Evolutionary conservation across 768 basidiomycete species (phyloP), one percentile per base, ranked within the genome.

Genomic region (Lyophyllum atratum): DNA sequence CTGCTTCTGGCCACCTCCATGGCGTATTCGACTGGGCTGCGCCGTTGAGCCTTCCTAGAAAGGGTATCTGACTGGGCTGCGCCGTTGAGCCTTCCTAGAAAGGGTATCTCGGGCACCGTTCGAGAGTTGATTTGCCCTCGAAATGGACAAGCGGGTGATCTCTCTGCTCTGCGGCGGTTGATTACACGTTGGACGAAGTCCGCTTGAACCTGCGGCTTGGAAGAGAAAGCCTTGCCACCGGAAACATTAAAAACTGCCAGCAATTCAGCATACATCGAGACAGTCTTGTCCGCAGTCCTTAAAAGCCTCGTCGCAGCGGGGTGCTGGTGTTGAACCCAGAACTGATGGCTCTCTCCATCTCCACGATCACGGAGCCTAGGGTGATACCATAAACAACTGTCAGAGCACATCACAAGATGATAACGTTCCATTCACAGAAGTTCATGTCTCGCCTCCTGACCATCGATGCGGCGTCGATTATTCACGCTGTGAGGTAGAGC

Each of bases 221-320:
- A 79, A 58, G 80, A 76, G 48, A 81, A 80, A 43, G 78, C 75
- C 75, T 72, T 74, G 71, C 79, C 72, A 65, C 78, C 70, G 50
- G 79, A 81, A 54, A 79, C 63, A 60, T 70, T 83, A 68, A 79
- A 81, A 55, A 84, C 85, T 26, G 78, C 79, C 59, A 84, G 79
- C 84, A 84, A 85, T 70, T 84, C 81, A 2, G 84, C 82, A 61
- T 85, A 82, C 81, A 85, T 74, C 2, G 71, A 74, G 15, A 74
- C 56, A 19, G 71, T 68, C 73, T 76, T 80, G 49, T 75, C 74
- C 49, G 72, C 73, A 51, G 68, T 71, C 37, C 55, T 62, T 64
- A 45, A 79, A 75, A 11, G 70, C 68, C 24, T 81, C 81, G 55
- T 84, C 79, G 63, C 83, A 84, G 55, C 80, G 79, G 24, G 82